These are phyloP conservation scores for Lodderomyces orthopsilosis DNA, from an alignment of 1,139 yeast species.

Conservation along the genomic window DNA sequence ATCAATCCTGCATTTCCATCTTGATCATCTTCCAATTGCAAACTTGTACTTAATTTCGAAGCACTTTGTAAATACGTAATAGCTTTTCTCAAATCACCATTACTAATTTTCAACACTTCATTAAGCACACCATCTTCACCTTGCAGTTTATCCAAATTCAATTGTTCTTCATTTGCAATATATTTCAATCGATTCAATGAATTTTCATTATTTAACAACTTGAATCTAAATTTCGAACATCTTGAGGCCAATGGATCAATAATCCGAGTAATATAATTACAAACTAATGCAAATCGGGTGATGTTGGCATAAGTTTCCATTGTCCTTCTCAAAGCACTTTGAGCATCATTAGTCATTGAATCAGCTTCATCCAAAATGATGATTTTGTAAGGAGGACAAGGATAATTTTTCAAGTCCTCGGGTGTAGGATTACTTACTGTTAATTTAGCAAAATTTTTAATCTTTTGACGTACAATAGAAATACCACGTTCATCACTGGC, in stretches of 20 bases:
- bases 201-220: conserved; percentile 65
- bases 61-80: conserved; percentile 90
- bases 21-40: conserved; percentile 14
- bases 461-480: conserved; percentile 86
- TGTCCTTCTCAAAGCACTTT: conserved; percentile 89
- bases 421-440: conserved; percentile 78
- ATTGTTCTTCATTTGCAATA: conserved; percentile 56
- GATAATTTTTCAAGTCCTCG: conserved; percentile 68
- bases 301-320: conserved; percentile 93
- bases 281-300: conserved; percentile 88
- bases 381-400: conserved; percentile 93
- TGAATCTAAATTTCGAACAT: conserved; percentile 92
- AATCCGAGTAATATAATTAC: conserved; percentile 93
- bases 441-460: conserved; percentile 87
- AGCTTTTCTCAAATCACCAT: conserved; percentile 91
- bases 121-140: conserved; percentile 47
- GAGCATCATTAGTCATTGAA: conserved; percentile 98
- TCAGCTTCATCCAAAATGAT: conserved; percentile 93
- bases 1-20: conserved; percentile 30
- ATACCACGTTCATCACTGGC: conserved; percentile 98
- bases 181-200: conserved; percentile 65
- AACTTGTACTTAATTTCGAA: conserved; percentile 52
- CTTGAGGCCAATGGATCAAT: conserved; percentile 96
- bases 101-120: conserved; percentile 63
- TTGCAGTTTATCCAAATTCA: conserved; percentile 33